Percentiles rank a stretch among this genome's conserved stretches.
These are phyloP conservation scores for Rutidosis leptorrhynchoides DNA, from an alignment of 129 eudicot species.

Conservation along the genomic window DNA sequence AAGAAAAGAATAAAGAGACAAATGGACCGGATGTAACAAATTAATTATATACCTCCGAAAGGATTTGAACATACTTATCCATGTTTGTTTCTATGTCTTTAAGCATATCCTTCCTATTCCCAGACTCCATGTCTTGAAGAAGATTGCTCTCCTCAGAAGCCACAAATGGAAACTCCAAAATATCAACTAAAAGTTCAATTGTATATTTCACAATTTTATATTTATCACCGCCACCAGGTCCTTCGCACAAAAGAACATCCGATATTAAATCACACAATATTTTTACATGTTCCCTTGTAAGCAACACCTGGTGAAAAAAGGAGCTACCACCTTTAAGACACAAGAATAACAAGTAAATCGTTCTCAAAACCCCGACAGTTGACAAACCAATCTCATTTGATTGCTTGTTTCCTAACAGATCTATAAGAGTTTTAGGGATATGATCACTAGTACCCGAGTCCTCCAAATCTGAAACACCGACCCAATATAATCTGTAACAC, in stretches of 20 bases:
- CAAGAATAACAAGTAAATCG: constrained; percentile 69
- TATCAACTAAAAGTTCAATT: constrained; percentile 71
- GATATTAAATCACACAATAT: constrained; percentile 60
- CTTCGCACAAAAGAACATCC: constrained; percentile 73
- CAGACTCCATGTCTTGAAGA: constrained; percentile 81
- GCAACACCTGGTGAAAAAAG: no score
- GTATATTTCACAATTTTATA: constrained; percentile 69
- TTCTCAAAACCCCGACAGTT: constrained; percentile 86
- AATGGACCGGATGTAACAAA: neutral
- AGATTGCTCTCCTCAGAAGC: constrained; percentile 69
- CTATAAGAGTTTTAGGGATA: constrained; percentile 74
- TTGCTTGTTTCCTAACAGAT: constrained; percentile 51
- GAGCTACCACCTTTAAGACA: constrained; percentile 82
- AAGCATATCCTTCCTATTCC: constrained; percentile 79
- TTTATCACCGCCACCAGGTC: constrained; percentile 88
- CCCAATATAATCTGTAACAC: constrained; percentile 75
- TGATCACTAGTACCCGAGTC: constrained; percentile 92
- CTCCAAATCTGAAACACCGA: constrained; percentile 82
- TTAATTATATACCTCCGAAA: constrained; percentile 56
- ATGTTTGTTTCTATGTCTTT: constrained; percentile 76
- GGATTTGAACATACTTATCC: no score
- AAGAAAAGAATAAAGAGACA: no score
- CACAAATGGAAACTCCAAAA: constrained; percentile 89
- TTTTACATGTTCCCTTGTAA: constrained; percentile 60
- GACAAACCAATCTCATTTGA: constrained; percentile 63